A percentile compares a stretch with the other conserved stretches of the same genome.
Conservation (phyloP, 2,329 filamentous ascomycete species). For the Neofusicoccum ribis region DNA sequence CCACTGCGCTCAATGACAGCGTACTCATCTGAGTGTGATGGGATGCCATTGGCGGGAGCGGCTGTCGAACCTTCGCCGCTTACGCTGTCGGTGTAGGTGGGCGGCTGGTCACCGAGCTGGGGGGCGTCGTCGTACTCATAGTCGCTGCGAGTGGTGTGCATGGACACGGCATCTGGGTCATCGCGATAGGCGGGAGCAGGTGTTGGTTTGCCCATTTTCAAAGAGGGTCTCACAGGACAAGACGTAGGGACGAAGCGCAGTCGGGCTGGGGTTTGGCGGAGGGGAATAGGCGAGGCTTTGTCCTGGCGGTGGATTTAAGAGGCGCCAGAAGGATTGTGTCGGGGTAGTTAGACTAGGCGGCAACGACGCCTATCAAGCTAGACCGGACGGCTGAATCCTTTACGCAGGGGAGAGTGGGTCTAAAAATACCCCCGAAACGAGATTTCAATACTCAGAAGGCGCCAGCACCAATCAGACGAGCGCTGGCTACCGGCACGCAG, state of each 20-base stretch:
- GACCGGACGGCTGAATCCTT: conserved; percentile 24
- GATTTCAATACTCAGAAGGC: neutral
- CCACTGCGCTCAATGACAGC: conserved; percentile 14
- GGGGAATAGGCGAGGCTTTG: conserved; percentile 3
- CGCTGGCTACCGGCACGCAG: neutral
- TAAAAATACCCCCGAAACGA: conserved; percentile 5
- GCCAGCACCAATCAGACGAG: neutral
- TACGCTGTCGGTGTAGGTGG: conserved; percentile 35
- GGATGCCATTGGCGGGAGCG: neutral
- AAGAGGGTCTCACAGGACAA: neutral
- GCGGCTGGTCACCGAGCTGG: conserved; percentile 34
- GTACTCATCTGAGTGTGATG: conserved; percentile 5
- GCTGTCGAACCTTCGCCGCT: conserved; percentile 12
- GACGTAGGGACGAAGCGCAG: neutral
- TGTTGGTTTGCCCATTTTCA: conserved; percentile 34
- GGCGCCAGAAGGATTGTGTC: neutral
- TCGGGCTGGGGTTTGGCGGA: neutral
- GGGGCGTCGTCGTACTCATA: conserved; percentile 40
- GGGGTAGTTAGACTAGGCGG: conserved; percentile 2
- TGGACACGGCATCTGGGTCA: conserved; percentile 37
- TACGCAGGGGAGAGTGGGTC: neutral
- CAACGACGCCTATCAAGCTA: conserved; percentile 16
- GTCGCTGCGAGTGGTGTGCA: conserved; percentile 41
- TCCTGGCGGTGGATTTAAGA: neutral
- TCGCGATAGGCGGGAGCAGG: conserved; percentile 32